Conservation (phyloP, 1,284 basidiomycete genomes). For the Moesziomyces sp. region DNA sequence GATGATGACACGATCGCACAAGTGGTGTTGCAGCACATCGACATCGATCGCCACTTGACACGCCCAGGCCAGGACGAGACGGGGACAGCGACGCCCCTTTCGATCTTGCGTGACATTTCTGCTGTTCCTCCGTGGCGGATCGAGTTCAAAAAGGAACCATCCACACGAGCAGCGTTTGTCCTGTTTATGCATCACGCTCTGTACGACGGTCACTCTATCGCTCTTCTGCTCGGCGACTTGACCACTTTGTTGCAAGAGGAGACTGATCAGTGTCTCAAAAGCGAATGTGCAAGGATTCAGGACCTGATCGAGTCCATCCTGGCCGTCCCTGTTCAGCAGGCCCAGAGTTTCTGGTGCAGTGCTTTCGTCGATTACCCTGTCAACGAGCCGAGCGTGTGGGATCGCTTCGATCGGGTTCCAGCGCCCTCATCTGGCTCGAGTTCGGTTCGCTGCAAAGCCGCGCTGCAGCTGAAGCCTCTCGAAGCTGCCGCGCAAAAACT, state of each 20-base stretch:
- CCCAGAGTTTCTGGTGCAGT: conserved; percentile 9
- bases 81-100: neutral
- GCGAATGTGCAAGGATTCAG: neutral
- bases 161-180: neutral
- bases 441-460: conserved; percentile 2
- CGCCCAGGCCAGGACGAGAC: neutral
- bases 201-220: conserved; percentile 17
- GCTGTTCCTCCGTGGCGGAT: conserved; percentile 8
- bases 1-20: conserved; percentile 18
- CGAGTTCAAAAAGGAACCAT: neutral
- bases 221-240: conserved; percentile 9
- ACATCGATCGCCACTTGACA: conserved; percentile 3
- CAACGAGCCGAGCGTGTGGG: conserved; percentile 1
- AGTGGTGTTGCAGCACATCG: neutral
- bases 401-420: neutral
- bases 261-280: neutral
- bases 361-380: conserved; percentile 12
- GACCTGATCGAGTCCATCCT: conserved; percentile 9
- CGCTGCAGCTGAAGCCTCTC: conserved; percentile 5
- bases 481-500: conserved; percentile 2
- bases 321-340: neutral
- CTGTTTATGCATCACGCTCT: conserved; percentile 17
- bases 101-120: conserved; percentile 3
- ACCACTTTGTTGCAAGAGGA: neutral
- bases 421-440: neutral